Evolutionary conservation across 1,284 basidiomycete species (phyloP).

Genomic region (Golubevia pallescens): DNA sequence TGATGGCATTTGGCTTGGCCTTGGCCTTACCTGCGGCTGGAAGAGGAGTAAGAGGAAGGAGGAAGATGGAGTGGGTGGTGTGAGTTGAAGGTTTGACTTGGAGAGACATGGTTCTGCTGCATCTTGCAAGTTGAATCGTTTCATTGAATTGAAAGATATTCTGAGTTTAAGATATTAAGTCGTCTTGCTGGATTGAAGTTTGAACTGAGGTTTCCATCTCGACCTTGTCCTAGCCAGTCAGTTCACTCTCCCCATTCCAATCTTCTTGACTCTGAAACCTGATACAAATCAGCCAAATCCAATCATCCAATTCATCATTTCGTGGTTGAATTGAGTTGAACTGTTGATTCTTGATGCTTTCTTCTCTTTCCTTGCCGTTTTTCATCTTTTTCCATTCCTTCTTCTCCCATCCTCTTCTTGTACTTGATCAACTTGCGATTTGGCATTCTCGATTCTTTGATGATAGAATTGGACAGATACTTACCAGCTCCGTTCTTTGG

Average conservation of each 20-base stretch:
- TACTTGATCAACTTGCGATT: slow-evolving; percentile 1
- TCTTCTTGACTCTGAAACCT: no score
- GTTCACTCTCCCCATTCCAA: no score
- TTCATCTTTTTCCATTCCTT: neutral
- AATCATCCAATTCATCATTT: no score
- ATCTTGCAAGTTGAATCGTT: neutral
- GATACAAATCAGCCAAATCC: no score
- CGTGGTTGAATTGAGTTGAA: no score
- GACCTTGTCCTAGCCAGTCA: no score
- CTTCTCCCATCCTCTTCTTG: neutral
- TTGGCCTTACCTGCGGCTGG: slow-evolving; percentile 20
- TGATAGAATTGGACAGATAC: no score
- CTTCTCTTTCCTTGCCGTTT: neutral
- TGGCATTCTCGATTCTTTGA: neutral
- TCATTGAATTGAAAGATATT: neutral
- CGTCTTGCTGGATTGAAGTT: no score
- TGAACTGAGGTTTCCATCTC: no score
- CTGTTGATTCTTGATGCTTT: neutral
- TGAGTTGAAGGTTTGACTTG: neutral
- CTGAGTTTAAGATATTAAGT: no score
- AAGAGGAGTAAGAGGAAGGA: neutral
- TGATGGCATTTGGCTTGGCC: slow-evolving; percentile 35
- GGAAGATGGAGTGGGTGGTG: neutral
- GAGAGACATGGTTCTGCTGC: neutral
- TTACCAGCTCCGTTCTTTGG: slow-evolving; percentile 20